Base-by-base conservation (phyloP, 2,329 filamentous ascomycete species). In the Bipolaris gigantea region DNA sequence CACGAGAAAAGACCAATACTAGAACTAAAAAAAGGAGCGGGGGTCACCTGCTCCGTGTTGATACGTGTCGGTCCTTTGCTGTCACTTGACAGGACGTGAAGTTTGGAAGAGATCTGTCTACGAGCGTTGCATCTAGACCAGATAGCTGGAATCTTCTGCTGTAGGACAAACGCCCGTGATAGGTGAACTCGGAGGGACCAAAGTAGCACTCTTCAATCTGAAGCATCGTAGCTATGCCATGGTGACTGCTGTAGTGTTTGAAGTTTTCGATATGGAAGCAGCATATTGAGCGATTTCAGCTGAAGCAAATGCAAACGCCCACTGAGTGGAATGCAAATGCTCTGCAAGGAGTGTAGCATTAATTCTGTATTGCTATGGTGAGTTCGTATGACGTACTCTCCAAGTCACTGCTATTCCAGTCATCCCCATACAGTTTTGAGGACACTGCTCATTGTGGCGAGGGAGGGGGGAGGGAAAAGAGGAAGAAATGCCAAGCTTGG, bases 101-200 rank as follows among this genome's bases (percentile, higher is more conserved):
- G 10, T 30, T 4, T 13, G 3, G 27, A 40, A 27, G 25, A 9
- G 25, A 66, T 52, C 16, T 67, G 44, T 33, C 66, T 66, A 7
- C 62, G 63, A 15, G 69, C 71, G 19, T 54, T 58, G 40, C 66
- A 56, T 38, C 62, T 61, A n/a, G 61, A 47, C 72, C 71, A 74
- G 51, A 73, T 71, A 4, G 64, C 63, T 42, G 71, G 71, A 38
- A 73, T 73, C 4, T 48, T 55, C 15, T 7, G 18, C 21, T 13
- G 5, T 21, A 13, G 10, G 40, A 56, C 43, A 18, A 47, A 46
- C 30, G 7, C 34, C 16, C 23, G 21, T 48, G 41, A 50, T 30
- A 11, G 36, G 2, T 1, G 18, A 48, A 23, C 10, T 16, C 25
- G 15, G 21, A 11, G 4, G n/a, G 38, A 45, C 5, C 9, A 18